Evolutionary conservation across 306 rosid species (phyloP).

Genomic region (Fagus sylvatica): DNA sequence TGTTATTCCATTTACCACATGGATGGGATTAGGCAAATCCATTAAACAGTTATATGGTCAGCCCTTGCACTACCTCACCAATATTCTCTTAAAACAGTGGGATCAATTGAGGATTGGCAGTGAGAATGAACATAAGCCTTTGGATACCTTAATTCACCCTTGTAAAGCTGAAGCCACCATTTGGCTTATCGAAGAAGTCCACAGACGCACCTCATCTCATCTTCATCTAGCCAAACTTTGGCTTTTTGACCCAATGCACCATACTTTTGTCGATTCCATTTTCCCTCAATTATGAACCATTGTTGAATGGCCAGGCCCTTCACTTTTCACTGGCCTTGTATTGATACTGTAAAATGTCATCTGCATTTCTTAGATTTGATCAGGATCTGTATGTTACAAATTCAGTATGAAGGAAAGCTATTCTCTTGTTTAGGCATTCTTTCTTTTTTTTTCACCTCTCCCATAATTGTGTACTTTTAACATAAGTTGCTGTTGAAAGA

Average conservation of each 20-base stretch:
- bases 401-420: neutral
- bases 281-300: constrained; percentile 50
- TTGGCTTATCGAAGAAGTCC: constrained; percentile 92
- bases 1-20: constrained; percentile 70
- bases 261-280: constrained; percentile 67
- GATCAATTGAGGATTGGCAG: constrained; percentile 74
- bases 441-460: neutral
- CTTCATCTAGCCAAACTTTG: constrained; percentile 67
- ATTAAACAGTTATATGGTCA: constrained; percentile 79
- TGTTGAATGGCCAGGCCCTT: constrained; percentile 27
- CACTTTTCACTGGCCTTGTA: constrained; percentile 21
- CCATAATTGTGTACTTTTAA: neutral
- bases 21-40: constrained; percentile 87
- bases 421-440: neutral
- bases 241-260: constrained; percentile 67
- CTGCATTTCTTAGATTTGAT: neutral
- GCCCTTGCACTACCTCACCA: constrained; percentile 94
- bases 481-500: neutral
- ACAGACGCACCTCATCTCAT: constrained; percentile 76
- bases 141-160: constrained; percentile 77
- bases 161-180: constrained; percentile 82
- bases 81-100: constrained; percentile 80
- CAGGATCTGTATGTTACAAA: neutral
- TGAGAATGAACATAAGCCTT: constrained; percentile 55
- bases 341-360: constrained; percentile 10